Percentiles rank a stretch among this genome's conserved stretches.
These are phyloP conservation scores for Hebeloma cylindrosporum DNA, from an alignment of 768 basidiomycete species.

Conservation along the genomic window DNA sequence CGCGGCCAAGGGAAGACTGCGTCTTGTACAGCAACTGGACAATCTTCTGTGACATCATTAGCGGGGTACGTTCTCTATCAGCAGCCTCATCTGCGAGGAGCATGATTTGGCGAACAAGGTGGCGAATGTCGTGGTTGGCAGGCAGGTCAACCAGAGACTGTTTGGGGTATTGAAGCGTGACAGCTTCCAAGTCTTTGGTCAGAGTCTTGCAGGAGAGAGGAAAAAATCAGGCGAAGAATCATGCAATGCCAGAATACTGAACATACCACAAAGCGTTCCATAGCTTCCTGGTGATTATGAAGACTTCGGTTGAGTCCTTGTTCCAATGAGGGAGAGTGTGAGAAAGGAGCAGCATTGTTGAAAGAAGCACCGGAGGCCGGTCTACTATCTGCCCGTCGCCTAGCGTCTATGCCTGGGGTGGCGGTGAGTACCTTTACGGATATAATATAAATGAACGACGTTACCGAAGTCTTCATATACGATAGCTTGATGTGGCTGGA, in stretches of 20 bases:
- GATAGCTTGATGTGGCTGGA: constrained; percentile 76
- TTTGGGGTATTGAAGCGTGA: constrained; percentile 72
- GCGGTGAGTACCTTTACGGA: constrained; percentile 31
- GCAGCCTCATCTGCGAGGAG: constrained; percentile 75
- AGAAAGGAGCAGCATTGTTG: constrained; percentile 47
- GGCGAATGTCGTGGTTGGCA: constrained; percentile 83
- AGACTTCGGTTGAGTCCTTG: constrained; percentile 41
- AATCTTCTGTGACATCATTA: constrained; percentile 94
- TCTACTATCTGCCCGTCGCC: constrained; percentile 59
- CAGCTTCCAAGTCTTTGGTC: constrained; percentile 74
- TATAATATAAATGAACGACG: neutral
- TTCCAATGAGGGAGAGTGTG: constrained; percentile 66
- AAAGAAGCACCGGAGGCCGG: constrained; percentile 74
- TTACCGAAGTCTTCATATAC: constrained; percentile 96
- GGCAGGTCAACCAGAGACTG: constrained; percentile 71
- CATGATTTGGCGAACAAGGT: constrained; percentile 80
- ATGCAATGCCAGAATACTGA: neutral
- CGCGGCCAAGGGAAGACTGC: constrained; percentile 78
- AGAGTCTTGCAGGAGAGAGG: constrained; percentile 32
- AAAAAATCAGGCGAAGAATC: neutral
- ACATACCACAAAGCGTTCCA: constrained; percentile 84
- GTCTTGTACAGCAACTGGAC: constrained; percentile 95
- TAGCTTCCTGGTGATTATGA: constrained; percentile 74
- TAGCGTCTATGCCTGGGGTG: constrained; percentile 44
- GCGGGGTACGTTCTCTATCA: constrained; percentile 82